These are phyloP conservation scores for Pythium aphanidermatum DNA, from an alignment of 352 stramenopile genomes.

Conservation along the genomic window DNA sequence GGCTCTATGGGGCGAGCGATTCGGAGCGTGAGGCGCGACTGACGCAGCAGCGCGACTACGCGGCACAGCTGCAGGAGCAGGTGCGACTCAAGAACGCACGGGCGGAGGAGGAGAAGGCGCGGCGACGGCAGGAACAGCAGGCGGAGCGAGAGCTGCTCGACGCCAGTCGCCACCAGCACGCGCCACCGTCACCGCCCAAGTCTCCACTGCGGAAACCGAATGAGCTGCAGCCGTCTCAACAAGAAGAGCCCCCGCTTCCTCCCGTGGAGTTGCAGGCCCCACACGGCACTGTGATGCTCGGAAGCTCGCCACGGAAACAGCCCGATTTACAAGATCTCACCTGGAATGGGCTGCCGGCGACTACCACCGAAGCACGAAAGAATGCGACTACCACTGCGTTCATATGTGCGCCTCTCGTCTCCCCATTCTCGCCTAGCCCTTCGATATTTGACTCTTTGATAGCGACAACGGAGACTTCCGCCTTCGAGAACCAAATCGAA, in stretches of 20 bases:
- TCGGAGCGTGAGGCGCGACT: slow-evolving; percentile 46
- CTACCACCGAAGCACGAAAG: neutral
- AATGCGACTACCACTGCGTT: no score
- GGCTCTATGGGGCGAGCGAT: slow-evolving; percentile 31
- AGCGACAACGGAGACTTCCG: slow-evolving; percentile 24
- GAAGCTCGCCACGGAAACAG: slow-evolving; percentile 7
- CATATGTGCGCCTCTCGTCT: slow-evolving; percentile 4
- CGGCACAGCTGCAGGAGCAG: slow-evolving; percentile 60
- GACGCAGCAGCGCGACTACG: slow-evolving; percentile 57
- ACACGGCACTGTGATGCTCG: neutral
- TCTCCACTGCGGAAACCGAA: neutral
- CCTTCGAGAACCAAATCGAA: slow-evolving; percentile 37
- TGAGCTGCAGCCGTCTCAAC: neutral
- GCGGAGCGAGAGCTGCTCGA: slow-evolving; percentile 39
- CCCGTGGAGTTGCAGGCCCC: neutral
- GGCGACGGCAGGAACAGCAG: slow-evolving; percentile 38
- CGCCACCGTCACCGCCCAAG: neutral
- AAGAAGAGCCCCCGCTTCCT: neutral
- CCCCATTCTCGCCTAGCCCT: slow-evolving; percentile 26
- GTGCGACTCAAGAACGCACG: slow-evolving; percentile 45
- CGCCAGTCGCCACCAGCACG: neutral
- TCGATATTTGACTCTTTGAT: slow-evolving; percentile 51
- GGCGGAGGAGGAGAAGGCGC: slow-evolving; percentile 34
- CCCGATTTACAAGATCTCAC: neutral
- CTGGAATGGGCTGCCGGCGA: neutral